Conservation (phyloP, 257 asterid genomes). For the Solanum paucissectum region DNA sequence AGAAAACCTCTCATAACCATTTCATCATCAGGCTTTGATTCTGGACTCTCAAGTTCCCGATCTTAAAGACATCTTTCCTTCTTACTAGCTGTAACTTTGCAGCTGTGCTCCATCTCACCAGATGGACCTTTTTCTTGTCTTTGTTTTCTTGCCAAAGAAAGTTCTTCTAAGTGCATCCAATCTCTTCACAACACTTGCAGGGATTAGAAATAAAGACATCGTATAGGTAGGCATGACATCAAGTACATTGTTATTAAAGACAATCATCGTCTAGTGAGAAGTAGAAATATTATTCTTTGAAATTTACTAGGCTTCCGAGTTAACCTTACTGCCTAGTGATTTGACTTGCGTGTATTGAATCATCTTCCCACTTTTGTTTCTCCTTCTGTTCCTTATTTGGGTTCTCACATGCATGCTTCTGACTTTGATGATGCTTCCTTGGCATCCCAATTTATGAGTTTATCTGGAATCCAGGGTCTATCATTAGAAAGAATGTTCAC, state of each 20-base stretch:
- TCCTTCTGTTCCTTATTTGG: not conserved
- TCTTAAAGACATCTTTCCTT: not conserved
- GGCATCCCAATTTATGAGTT: not conserved
- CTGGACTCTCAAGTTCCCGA: not conserved
- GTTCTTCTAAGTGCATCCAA: not conserved
- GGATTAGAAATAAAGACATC: not conserved
- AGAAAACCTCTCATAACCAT: not conserved
- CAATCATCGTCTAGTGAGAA: not conserved
- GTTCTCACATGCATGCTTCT: not conserved
- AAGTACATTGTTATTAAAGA: not conserved
- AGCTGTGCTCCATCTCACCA: not conserved
- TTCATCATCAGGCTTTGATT: not conserved
- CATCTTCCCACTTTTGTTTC: not conserved
- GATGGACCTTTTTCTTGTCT: not conserved
- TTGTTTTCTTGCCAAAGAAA: not conserved
- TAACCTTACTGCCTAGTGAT: not conserved
- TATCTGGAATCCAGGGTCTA: not conserved
- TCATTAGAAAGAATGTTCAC: not conserved
- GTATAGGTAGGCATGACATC: not conserved
- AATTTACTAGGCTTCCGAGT: not conserved
- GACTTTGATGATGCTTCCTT: not conserved
- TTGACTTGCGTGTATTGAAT: not conserved
- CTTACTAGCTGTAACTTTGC: not conserved
- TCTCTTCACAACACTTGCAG: not conserved
- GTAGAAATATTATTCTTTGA: not conserved